These are phyloP conservation scores for Solanum chmielewskii DNA, from an alignment of 257 asterid genomes.

Conservation along the genomic window DNA sequence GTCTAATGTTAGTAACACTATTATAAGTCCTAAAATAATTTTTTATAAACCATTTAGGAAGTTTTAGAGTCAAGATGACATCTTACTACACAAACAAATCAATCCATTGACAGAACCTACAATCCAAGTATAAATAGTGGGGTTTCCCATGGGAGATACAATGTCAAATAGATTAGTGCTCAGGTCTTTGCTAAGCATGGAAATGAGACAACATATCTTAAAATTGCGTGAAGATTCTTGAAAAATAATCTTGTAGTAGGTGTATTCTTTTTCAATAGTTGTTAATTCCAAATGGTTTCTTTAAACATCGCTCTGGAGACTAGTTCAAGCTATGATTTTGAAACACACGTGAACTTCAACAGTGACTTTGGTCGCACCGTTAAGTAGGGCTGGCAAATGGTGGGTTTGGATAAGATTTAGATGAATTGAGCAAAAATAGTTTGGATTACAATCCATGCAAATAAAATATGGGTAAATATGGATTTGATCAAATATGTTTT, in stretches of 20 bases:
- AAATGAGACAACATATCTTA: background rate
- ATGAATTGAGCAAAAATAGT: no score
- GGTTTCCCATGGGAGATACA: background rate
- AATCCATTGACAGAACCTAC: background rate
- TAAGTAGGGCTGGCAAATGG: no score
- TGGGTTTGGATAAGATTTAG: no score
- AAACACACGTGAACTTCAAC: background rate
- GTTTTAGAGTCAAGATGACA: no score
- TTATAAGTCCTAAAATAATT: no score
- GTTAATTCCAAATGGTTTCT: background rate
- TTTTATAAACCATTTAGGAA: no score
- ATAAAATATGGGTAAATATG: no score
- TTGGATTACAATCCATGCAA: no score
- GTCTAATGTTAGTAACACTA: no score
- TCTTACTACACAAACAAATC: background rate
- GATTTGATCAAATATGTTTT: no score
- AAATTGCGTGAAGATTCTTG: background rate
- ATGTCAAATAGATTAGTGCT: background rate
- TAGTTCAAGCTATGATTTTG: background rate
- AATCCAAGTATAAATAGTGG: background rate
- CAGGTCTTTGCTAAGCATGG: background rate
- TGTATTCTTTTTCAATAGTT: background rate
- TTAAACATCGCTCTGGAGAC: background rate
- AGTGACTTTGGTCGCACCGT: background rate
- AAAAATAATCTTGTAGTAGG: background rate